These are phyloP conservation scores for Penicillium decumbens DNA, from an alignment of 2,329 filamentous ascomycete species.

Conservation along the genomic window DNA sequence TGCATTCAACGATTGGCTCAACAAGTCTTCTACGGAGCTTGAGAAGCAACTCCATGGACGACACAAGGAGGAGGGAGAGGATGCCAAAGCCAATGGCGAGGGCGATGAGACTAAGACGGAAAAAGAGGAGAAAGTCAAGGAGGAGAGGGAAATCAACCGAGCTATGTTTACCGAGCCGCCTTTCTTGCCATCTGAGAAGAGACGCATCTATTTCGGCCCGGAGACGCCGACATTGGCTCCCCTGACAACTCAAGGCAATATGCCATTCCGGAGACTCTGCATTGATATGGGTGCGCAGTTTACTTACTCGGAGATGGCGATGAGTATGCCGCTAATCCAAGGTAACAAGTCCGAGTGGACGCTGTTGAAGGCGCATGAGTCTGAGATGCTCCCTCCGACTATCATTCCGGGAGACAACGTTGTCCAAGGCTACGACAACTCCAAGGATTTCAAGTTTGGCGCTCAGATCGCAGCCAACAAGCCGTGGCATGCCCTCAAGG, in stretches of 20 bases:
- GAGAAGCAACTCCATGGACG: constrained; percentile 49
- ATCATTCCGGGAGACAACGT: constrained; percentile 54
- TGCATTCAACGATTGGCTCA: constrained; percentile 70
- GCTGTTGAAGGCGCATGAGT: constrained; percentile 84
- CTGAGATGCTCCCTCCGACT: constrained; percentile 68
- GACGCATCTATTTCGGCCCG: constrained; percentile 84
- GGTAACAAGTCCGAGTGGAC: constrained; percentile 93
- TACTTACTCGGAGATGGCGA: constrained; percentile 98
- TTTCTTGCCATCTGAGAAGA: constrained; percentile 86
- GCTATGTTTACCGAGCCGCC: constrained; percentile 82
- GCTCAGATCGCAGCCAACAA: constrained; percentile 91
- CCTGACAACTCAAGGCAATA: constrained; percentile 91
- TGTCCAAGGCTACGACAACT: constrained; percentile 73
- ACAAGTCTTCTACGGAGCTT: constrained; percentile 53
- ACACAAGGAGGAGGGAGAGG: constrained; percentile 35
- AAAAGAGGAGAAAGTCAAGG: constrained; percentile 27
- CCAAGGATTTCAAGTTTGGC: constrained; percentile 80
- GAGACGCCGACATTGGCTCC: constrained; percentile 94
- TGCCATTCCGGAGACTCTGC: constrained; percentile 88
- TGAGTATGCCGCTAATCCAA: constrained; percentile 83
- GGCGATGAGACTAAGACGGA: constrained; percentile 14
- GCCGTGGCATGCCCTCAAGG: constrained; percentile 83
- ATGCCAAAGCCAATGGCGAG: constrained; percentile 24
- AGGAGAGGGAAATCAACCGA: constrained; percentile 61
- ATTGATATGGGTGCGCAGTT: constrained; percentile 83